phyloP scores from a whole-genome alignment of 805 yeast genomes.

The Candida succiphila region DNA sequence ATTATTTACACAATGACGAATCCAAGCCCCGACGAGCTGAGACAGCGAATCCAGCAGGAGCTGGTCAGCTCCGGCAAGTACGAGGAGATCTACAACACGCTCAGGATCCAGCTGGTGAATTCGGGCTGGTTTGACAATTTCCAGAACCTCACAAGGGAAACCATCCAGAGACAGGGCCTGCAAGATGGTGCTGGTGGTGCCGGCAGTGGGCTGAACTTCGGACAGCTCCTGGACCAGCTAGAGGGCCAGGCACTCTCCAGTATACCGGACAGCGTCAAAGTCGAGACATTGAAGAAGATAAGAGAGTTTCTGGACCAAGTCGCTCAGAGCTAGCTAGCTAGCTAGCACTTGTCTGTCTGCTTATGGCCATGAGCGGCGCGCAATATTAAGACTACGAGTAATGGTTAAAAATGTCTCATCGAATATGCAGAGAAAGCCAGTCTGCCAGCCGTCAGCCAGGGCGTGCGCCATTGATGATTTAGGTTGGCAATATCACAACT shows the following conservation, averaged over 20 bases:
- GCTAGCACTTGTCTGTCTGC: too few species aligned
- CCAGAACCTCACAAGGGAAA: conserved; percentile 41
- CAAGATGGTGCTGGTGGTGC: conserved; percentile 2
- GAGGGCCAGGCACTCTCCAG: conserved; percentile 58
- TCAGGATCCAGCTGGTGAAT: conserved; percentile 57
- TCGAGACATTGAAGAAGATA: conserved; percentile 48
- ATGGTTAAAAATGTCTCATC: too few species aligned
- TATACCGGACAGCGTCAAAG: conserved; percentile 60
- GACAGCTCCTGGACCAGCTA: conserved; percentile 37
- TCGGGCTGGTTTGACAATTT: conserved; percentile 85
- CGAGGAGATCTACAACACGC: conserved; percentile 55
- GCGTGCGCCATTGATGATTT: too few species aligned
- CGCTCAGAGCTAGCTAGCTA: conserved; percentile 17
- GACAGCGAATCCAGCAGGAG: conserved; percentile 58
- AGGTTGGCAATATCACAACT: too few species aligned
- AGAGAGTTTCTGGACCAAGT: conserved; percentile 45
- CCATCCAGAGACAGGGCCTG: conserved; percentile 27
- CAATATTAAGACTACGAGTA: too few species aligned
- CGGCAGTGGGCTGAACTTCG: conserved; percentile 32
- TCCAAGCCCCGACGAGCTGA: conserved; percentile 21
- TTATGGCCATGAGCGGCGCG: too few species aligned
- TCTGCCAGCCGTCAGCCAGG: too few species aligned
- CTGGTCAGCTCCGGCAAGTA: conserved; percentile 74
- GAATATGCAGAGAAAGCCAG: too few species aligned
- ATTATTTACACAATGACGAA: conserved; percentile 6